Conservation (phyloP, 1,284 basidiomycete genomes). For the Cutaneotrichosporon curvatum region DNA sequence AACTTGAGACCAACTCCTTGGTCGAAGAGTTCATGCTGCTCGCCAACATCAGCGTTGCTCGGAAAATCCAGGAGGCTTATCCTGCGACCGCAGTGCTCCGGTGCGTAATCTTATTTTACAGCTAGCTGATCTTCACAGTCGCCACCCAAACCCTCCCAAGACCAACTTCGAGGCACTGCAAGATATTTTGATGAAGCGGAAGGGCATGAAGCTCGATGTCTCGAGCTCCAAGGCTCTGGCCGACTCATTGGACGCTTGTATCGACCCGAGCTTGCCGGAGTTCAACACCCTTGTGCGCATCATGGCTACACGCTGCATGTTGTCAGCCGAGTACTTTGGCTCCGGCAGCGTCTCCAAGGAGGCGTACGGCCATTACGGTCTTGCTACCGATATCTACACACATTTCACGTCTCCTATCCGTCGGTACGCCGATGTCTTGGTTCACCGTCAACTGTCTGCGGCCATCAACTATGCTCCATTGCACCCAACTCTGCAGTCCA, state of each 20-base stretch:
- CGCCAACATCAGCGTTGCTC: constrained; percentile 90
- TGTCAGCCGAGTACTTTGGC: constrained; percentile 96
- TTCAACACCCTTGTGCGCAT: constrained; percentile 98
- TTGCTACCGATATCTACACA: constrained; percentile 94
- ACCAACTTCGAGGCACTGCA: constrained; percentile 95
- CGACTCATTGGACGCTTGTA: constrained; percentile 75
- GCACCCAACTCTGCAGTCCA: constrained; percentile 80
- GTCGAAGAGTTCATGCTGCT: constrained; percentile 99
- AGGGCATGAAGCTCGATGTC: constrained; percentile 79
- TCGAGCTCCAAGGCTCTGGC: constrained; percentile 90
- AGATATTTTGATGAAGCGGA: constrained; percentile 82
- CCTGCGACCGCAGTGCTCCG: constrained; percentile 91
- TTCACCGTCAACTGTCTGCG: constrained; percentile 86
- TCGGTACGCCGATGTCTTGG: constrained; percentile 91
- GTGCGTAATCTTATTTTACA: constrained; percentile 39
- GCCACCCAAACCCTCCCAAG: constrained; percentile 87
- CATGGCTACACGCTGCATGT: constrained; percentile 98
- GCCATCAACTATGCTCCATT: constrained; percentile 79
- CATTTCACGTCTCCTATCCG: constrained; percentile 94
- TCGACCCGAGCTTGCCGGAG: constrained; percentile 70
- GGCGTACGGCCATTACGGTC: constrained; percentile 92
- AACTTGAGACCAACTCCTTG: constrained; percentile 87
- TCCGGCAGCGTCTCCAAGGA: constrained; percentile 87
- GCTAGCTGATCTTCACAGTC: constrained; percentile 49
- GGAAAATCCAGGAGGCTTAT: constrained; percentile 87